phyloP scores from a whole-genome alignment of 495 filamentous ascomycete species.

The Aspergillus wentii region DNA sequence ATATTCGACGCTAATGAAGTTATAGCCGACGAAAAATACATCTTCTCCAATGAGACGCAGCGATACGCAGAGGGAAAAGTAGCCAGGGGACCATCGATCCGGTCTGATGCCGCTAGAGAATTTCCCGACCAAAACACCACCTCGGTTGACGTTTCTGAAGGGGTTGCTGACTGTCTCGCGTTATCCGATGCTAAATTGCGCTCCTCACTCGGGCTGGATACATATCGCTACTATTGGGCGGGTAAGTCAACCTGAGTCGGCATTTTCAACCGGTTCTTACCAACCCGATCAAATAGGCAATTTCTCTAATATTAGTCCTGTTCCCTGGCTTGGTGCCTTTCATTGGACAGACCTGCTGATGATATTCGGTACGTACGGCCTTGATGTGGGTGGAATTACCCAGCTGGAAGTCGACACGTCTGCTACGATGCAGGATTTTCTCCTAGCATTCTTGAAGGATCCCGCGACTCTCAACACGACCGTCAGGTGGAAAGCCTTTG shows the following conservation, averaged over 20 bases:
- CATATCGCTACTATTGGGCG: constrained; percentile 15
- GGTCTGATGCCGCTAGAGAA: constrained; percentile 39
- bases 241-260: no score
- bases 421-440: constrained; percentile 35
- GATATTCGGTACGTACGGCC: constrained; percentile 36
- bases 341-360: constrained; percentile 41
- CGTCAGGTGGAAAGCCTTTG: no score
- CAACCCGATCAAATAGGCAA: no score
- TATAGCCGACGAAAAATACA: constrained; percentile 16
- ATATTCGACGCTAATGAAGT: constrained; percentile 1
- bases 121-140: constrained; percentile 29
- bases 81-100: constrained; percentile 26
- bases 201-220: constrained; percentile 7
- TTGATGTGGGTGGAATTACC: constrained; percentile 22
- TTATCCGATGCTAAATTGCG: constrained; percentile 25
- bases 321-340: constrained; percentile 39
- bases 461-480: no score
- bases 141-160: constrained; percentile 14
- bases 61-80: constrained; percentile 14
- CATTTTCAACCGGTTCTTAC: no score
- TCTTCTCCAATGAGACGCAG: constrained; percentile 35
- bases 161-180: constrained; percentile 5
- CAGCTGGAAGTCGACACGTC: constrained; percentile 29
- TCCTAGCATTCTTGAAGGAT: constrained; percentile 16
- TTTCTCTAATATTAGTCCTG: constrained; percentile 41